Evolutionary conservation across 768 basidiomycete genomes (phyloP), one percentile per base, ranked within the genome.

Genomic region (Clathrus columnatus): DNA sequence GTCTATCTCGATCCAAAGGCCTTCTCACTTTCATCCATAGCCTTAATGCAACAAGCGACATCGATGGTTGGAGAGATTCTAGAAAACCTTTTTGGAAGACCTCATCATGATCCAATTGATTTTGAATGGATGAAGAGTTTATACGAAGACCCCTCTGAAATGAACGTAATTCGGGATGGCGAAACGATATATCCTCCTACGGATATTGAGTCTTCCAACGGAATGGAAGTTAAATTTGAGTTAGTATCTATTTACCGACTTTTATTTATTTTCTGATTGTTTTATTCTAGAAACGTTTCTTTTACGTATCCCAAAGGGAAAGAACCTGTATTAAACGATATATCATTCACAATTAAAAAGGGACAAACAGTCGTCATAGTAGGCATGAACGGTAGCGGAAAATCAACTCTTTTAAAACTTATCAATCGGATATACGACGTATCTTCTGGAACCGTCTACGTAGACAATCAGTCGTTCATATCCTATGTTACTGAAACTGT

Each of bases 301-400:
- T 60, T 60, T 27, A 45, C 48, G 4, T 70, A 70, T 36, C 63
- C 72, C 75, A 50, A 58, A 24, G 48, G 52, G 42, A 57, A 62
- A 21, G 61, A 52, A 24, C 36, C 36, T 4, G 36, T 36, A n/a
- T n/a, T 36, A n/a, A 61, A 62, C 20, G 61, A 69, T 48, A 58
- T 75, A 48, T 70, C 72, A 0, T 65, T 78, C 50, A 65, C 60
- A 16, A 69, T 79, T 49, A 57, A 69, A 7, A 61, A 75, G 6
- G 77, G 77, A 1, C 69, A 75, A 24, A 68, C 81, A 11, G 74
- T 78, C 17, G 75, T 82, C 29, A 68, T 83, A n/a, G 81, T 83
- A 6, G 80, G 81, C 24, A 67, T 67, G 1, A 83, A 82, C 58
- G 80, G 81, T 5, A 74, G 74, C 51, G 80, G 79, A 1, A 81